These are phyloP conservation scores for Aureobasidium pullulans DNA, from an alignment of 2,329 filamentous ascomycete species.

Conservation along the genomic window DNA sequence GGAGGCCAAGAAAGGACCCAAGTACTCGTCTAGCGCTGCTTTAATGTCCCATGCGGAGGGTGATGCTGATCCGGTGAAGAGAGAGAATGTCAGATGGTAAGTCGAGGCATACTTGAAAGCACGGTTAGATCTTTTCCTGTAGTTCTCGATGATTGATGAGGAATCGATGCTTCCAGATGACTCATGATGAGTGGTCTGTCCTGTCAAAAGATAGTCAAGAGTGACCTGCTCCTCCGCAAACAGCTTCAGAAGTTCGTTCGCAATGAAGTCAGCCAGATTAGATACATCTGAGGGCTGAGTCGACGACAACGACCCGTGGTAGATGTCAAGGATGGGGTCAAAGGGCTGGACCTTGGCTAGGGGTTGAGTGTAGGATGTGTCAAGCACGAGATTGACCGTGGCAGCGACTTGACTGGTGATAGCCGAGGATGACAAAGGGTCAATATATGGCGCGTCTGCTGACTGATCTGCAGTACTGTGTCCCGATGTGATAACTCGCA, in stretches of 20 bases:
- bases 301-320: conserved; percentile 62
- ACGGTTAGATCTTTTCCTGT: conserved; percentile 60
- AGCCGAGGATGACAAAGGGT: conserved; percentile 17
- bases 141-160: background rate
- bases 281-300: conserved; percentile 57
- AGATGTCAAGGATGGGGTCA: conserved; percentile 65
- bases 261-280: conserved; percentile 64
- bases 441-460: conserved; percentile 24
- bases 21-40: conserved; percentile 68
- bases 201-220: conserved; percentile 40
- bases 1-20: conserved; percentile 72
- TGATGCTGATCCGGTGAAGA: conserved; percentile 71
- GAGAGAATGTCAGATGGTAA: conserved; percentile 91
- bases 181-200: background rate
- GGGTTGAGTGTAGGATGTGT: conserved; percentile 39
- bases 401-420: conserved; percentile 49
- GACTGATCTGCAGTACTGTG: conserved; percentile 4
- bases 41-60: conserved; percentile 93
- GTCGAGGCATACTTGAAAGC: conserved; percentile 87
- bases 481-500: conserved; percentile 48
- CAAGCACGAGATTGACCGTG: conserved; percentile 62
- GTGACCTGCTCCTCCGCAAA: conserved; percentile 87
- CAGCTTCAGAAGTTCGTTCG: conserved; percentile 65
- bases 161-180: background rate
- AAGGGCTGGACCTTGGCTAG: conserved; percentile 61